These are phyloP conservation scores for Zalerion maritima DNA, from an alignment of 495 filamentous ascomycete genomes.

Conservation along the genomic window DNA sequence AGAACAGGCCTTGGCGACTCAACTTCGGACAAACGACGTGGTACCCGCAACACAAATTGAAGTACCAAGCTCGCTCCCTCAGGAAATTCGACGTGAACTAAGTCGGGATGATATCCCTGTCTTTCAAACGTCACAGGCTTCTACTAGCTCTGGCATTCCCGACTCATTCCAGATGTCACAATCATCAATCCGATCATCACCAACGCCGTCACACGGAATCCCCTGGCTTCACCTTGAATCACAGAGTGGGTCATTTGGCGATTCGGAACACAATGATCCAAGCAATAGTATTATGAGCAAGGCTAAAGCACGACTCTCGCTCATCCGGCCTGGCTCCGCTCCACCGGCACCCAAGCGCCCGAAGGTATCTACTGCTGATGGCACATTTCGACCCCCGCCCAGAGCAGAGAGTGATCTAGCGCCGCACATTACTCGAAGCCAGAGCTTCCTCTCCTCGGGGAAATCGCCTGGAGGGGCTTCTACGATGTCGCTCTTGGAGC, in stretches of 20 bases:
- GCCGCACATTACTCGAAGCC: constrained; percentile 1
- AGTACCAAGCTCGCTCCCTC: constrained; percentile 8
- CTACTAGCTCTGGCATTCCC: too few relatives aligned
- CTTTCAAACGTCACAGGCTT: too few relatives aligned
- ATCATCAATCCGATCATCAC: too few relatives aligned
- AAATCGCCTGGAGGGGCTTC: constrained; percentile 10
- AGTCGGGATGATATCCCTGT: too few relatives aligned
- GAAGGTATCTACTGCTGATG: constrained; percentile 3
- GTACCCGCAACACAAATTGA: background rate
- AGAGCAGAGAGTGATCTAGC: constrained; percentile 1
- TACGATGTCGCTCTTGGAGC: constrained; percentile 20
- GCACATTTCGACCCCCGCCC: constrained; percentile 17
- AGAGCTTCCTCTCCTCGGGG: constrained; percentile 12
- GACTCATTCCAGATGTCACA: too few relatives aligned
- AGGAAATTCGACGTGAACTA: constrained; percentile 13
- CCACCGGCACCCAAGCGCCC: background rate
- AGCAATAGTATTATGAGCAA: too few relatives aligned
- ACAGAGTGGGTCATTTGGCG: too few relatives aligned
- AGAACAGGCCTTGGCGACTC: background rate
- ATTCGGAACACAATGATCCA: too few relatives aligned
- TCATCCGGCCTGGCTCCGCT: too few relatives aligned
- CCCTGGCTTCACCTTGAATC: too few relatives aligned
- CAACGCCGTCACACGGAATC: too few relatives aligned
- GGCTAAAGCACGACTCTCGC: too few relatives aligned
- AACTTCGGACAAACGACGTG: constrained; percentile 1